Percentiles rank a stretch among this genome's conserved stretches.
These are phyloP conservation scores for Turnera subulata DNA, from an alignment of 345 rosid genomes.

Conservation along the genomic window DNA sequence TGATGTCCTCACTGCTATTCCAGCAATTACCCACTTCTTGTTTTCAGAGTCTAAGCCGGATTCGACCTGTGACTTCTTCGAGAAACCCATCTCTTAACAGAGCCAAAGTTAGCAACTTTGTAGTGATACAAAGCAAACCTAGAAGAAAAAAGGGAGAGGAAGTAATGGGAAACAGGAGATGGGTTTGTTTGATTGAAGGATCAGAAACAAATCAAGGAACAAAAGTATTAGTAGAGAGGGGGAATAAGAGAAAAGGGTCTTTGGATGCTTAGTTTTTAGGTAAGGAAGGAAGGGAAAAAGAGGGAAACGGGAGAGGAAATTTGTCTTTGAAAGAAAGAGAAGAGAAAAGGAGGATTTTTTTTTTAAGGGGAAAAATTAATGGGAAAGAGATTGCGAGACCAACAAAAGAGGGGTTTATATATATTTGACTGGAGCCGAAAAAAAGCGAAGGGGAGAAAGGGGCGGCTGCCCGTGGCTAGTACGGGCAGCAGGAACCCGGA, in stretches of 20 bases:
- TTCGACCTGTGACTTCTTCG: conserved; percentile 60
- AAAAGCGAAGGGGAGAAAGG: background rate
- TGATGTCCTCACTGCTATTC: conserved; percentile 51
- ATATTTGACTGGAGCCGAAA: background rate
- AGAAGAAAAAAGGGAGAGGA: background rate
- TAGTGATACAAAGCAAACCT: conserved; percentile 5
- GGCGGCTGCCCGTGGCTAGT: conserved; percentile 37
- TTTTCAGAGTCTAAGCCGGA: conserved; percentile 50
- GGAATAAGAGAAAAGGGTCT: conserved; percentile 39
- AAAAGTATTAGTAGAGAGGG: background rate
- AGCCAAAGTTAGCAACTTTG: conserved; percentile 5
- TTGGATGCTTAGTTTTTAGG: conserved; percentile 11
- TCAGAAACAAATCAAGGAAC: conserved; percentile 20
- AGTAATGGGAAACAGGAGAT: conserved; percentile 1
- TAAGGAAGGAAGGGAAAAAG: conserved; percentile 6
- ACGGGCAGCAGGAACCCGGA: conserved; percentile 27
- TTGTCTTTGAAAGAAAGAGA: conserved; percentile 9
- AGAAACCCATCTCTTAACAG: conserved; percentile 56
- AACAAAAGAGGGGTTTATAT: conserved; percentile 5
- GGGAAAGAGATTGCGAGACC: background rate
- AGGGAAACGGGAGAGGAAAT: conserved; percentile 5
- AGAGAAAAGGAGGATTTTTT: conserved; percentile 7
- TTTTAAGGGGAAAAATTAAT: conserved; percentile 3
- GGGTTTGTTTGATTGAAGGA: conserved; percentile 12
- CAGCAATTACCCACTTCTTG: conserved; percentile 78